phyloP scores from a whole-genome alignment of 2,329 filamentous ascomycete genomes.

The Penicillium capsulatum region DNA sequence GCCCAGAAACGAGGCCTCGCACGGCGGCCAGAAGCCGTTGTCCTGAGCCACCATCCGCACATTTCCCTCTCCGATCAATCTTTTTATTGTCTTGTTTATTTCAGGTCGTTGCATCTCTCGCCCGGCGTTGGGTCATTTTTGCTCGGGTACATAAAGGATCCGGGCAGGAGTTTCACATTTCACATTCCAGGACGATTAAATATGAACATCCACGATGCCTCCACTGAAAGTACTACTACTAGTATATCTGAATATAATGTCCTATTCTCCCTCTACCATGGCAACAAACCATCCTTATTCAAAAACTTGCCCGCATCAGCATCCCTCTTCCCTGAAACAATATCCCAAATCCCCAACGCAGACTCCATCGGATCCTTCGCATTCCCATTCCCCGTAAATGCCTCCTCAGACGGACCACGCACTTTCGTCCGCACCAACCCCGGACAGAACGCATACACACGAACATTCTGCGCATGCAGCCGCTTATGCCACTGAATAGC shows the following conservation, averaged over 20 bases:
- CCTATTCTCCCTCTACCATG: too few species aligned
- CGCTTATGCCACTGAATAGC: slow-evolving; percentile 16
- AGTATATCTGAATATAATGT: too few species aligned
- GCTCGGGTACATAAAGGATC: too few species aligned
- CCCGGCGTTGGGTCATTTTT: too few species aligned
- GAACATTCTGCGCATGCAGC: slow-evolving; percentile 13
- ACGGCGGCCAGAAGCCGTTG: slow-evolving; percentile 7
- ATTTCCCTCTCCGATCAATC: too few species aligned
- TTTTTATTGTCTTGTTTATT: too few species aligned
- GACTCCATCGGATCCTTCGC: slow-evolving; percentile 25
- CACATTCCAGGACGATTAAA: too few species aligned
- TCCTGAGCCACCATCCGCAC: too few species aligned
- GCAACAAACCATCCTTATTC: slow-evolving; percentile 19
- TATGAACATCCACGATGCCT: too few species aligned
- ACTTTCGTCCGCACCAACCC: slow-evolving; percentile 30
- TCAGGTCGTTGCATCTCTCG: too few species aligned
- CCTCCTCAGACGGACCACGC: slow-evolving; percentile 23
- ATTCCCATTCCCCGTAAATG: slow-evolving; percentile 15
- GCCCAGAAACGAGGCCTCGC: neutral
- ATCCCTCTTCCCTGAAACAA: slow-evolving; percentile 30
- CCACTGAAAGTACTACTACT: too few species aligned
- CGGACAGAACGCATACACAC: slow-evolving; percentile 24
- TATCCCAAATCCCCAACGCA: slow-evolving; percentile 20
- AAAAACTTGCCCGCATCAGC: slow-evolving; percentile 29
- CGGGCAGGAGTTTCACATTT: too few species aligned